phyloP scores from a whole-genome alignment of 2,329 filamentous ascomycete species.

The Diaporthe citri region DNA sequence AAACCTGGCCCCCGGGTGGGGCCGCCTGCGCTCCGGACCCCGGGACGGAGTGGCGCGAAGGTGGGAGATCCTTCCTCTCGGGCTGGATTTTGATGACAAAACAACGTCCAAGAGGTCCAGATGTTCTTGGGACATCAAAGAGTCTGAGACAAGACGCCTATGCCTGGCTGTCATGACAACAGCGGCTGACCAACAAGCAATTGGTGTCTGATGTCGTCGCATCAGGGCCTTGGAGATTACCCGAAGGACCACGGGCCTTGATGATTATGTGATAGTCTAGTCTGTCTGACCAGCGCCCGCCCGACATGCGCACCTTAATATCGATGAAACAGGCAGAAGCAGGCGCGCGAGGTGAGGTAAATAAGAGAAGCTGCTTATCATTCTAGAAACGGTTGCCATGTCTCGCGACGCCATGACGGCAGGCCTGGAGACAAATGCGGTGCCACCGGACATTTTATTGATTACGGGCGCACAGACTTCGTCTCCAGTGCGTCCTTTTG shows the following conservation, averaged over 20 bases:
- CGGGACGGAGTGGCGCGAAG: background rate
- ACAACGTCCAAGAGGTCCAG: background rate
- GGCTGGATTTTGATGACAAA: background rate
- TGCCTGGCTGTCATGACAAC: conserved; percentile 6
- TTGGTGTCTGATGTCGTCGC: background rate
- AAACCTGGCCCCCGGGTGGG: background rate
- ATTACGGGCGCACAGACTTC: conserved; percentile 9
- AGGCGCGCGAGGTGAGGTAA: conserved; percentile 11
- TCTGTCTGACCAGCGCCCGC: background rate
- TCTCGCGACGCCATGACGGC: conserved; percentile 8
- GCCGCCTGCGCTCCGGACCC: conserved; percentile 12
- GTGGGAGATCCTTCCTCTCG: background rate
- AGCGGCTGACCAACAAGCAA: background rate
- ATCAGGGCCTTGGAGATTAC: conserved; percentile 12
- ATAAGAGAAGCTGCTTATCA: background rate
- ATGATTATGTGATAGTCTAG: background rate
- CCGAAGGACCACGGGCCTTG: conserved; percentile 10
- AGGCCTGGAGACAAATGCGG: background rate
- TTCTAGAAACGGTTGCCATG: conserved; percentile 23
- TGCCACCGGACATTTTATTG: conserved; percentile 19
- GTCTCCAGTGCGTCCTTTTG: background rate
- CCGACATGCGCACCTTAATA: conserved; percentile 4
- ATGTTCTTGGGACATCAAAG: background rate
- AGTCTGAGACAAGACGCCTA: background rate
- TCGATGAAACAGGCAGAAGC: conserved; percentile 18